Evolutionary conservation across 306 rosid species (phyloP), one percentile per base, ranked within the genome.

Genomic region (Begonia masoniana): DNA sequence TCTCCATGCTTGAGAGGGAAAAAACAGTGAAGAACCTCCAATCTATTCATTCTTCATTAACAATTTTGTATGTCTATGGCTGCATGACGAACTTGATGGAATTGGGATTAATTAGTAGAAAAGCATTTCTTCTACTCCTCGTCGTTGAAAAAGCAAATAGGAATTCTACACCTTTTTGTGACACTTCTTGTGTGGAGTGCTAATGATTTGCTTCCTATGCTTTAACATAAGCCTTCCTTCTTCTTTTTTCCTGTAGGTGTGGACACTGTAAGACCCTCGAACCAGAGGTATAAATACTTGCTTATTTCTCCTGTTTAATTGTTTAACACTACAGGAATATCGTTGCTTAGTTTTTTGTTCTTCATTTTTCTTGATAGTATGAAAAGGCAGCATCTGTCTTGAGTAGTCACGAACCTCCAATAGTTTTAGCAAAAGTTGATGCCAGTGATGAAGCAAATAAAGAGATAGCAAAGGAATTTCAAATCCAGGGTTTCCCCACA

Each of bases 201-300:
- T 9, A 43, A 43, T 9, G 47, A 21, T 21, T 21, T 21, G 24
- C 24, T 43, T 43, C 47, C 47, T 50, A 2, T 50, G 16, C 16
- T 9, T 50, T 13, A 2, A 4, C 24, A 1, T 50, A 35, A 13
- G 41, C 43, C 55, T 21, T 50, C 43, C 23, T n/a, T 15, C 8
- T 57, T 13, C 14, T 0, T 41, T 53, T 19, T 15, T 36, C 47
- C 21, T 69, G 42, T 63, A 92, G 99, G 99, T 92, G 96, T 76
- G 95, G 99, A n/a, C 95, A 86, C 79, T 92, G 99, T 59, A 76
- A 81, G 96, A 74, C 67, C 53, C 88, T 92, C 46, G 93, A 84
- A 52, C 99, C 99, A 4, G 99, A 92, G 99, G 99, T 92, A 61
- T 61, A 13, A 39, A 52, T 52, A 4, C 13, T 57, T 58, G 57